Percentiles rank a stretch among this genome's conserved stretches.
Conservation (phyloP, 352 stramenopile genomes). For the Paralagenidium karlingii region DNA sequence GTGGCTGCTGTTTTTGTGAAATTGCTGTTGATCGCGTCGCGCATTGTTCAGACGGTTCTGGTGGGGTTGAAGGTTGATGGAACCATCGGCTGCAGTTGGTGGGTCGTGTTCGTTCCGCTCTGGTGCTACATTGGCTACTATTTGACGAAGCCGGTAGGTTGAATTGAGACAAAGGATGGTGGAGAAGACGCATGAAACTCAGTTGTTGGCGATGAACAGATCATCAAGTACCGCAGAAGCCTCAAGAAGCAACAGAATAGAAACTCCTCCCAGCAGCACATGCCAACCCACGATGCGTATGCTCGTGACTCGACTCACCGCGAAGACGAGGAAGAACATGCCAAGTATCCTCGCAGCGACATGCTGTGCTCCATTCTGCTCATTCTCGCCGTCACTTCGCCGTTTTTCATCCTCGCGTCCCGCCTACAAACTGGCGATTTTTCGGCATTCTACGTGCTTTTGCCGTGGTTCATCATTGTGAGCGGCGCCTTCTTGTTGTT, state of each 20-base stretch:
- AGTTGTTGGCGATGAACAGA: too few species aligned
- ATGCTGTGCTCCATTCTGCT: constrained; percentile 7
- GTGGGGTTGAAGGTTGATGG: constrained; percentile 59
- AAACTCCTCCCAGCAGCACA: constrained; percentile 17
- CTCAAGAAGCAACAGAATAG: too few species aligned
- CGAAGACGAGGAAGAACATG: constrained; percentile 28
- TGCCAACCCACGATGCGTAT: constrained; percentile 52
- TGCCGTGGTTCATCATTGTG: constrained; percentile 77
- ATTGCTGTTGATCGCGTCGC: constrained; percentile 28
- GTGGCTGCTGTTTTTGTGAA: constrained; percentile 21
- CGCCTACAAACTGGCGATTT: constrained; percentile 57
- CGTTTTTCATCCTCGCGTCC: constrained; percentile 68
- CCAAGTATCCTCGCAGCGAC: constrained; percentile 44
- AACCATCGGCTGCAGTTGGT: constrained; percentile 47
- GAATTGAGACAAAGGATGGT: constrained; percentile 23
- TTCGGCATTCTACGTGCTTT: constrained; percentile 66
- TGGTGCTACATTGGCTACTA: constrained; percentile 67
- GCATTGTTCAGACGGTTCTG: constrained; percentile 48
- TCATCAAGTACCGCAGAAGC: too few species aligned
- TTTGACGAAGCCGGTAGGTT: constrained; percentile 29
- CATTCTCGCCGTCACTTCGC: constrained; percentile 35
- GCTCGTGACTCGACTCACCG: constrained; percentile 56
- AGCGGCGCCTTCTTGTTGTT: constrained; percentile 8
- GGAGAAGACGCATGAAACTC: constrained; percentile 15
- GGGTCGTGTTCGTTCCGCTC: constrained; percentile 64